Percentiles rank a stretch among this genome's conserved stretches.
These are phyloP conservation scores for Wickerhamiella galacta DNA, from an alignment of 805 yeast genomes.

Conservation along the genomic window DNA sequence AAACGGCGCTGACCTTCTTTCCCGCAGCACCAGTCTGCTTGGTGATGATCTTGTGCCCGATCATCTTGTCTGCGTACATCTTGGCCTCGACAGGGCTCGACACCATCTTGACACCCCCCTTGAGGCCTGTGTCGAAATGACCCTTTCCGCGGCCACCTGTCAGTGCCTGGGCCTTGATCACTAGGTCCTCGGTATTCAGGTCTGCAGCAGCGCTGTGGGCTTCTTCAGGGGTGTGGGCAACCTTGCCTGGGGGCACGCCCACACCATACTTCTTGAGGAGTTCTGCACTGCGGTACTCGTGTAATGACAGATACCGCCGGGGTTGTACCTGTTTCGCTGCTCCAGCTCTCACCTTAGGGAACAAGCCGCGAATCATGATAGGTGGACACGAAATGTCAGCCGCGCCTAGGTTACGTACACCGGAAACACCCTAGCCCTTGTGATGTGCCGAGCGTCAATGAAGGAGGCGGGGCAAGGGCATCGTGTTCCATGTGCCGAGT, in stretches of 20 bases:
- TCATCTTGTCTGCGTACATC: constrained; percentile 75
- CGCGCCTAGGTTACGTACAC: no score
- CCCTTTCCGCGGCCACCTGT: constrained; percentile 99
- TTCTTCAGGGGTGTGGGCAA: constrained; percentile 78
- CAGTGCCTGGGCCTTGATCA: constrained; percentile 93
- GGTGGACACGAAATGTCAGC: background rate
- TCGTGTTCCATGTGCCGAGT: no score
- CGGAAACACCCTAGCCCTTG: no score
- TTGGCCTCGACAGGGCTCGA: constrained; percentile 72
- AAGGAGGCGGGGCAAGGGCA: no score
- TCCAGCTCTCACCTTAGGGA: background rate
- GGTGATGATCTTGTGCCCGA: constrained; percentile 84
- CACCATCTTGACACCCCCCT: constrained; percentile 89
- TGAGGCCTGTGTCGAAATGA: constrained; percentile 83
- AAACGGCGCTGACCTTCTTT: constrained; percentile 91
- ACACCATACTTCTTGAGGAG: constrained; percentile 69
- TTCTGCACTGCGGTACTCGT: constrained; percentile 90
- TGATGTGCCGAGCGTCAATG: no score
- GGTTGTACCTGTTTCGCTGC: constrained; percentile 4
- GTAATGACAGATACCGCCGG: constrained; percentile 70
- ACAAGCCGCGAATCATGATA: background rate
- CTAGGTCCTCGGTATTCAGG: constrained; percentile 61
- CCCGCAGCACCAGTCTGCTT: constrained; percentile 98
- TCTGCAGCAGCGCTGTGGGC: constrained; percentile 70
- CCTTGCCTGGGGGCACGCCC: constrained; percentile 80